Evolutionary conservation across 257 asterid genomes (phyloP).

Genomic region (Solanum pinnatisectum): DNA sequence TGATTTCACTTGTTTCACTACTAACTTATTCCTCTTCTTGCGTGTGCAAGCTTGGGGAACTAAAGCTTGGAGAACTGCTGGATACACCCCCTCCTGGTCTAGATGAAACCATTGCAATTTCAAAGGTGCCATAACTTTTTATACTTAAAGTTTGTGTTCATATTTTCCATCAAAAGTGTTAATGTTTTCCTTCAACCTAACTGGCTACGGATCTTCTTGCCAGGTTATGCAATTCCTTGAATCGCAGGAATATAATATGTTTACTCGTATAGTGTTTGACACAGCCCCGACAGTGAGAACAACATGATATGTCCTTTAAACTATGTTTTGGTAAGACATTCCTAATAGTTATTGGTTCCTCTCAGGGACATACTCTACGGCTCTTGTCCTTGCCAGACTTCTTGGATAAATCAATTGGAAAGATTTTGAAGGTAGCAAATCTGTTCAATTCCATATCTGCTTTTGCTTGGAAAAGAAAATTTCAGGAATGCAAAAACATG

Average conservation of each 20-base stretch:
- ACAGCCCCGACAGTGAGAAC: slow-evolving; percentile 95
- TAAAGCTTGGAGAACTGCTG: slow-evolving; percentile 96
- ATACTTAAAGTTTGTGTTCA: not conserved
- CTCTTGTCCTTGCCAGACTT: slow-evolving; percentile 90
- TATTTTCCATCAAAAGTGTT: not conserved
- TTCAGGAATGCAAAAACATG: not conserved
- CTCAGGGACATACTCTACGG: slow-evolving; percentile 91
- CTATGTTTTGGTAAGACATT: not conserved
- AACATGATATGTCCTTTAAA: not conserved
- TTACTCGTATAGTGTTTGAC: slow-evolving; percentile 93
- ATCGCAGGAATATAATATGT: slow-evolving; percentile 79
- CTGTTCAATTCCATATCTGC: not conserved
- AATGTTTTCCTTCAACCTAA: slow-evolving; percentile 10
- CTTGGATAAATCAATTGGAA: slow-evolving; percentile 94
- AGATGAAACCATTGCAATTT: slow-evolving; percentile 97
- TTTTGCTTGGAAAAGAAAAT: not conserved
- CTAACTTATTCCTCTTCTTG: not conserved
- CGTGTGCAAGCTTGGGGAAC: slow-evolving; percentile 71
- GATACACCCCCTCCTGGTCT: slow-evolving; percentile 99
- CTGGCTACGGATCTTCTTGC: slow-evolving; percentile 23
- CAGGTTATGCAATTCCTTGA: slow-evolving; percentile 98
- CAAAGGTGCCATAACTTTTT: slow-evolving; percentile 52
- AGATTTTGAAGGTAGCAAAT: slow-evolving; percentile 71
- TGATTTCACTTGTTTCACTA: not conserved
- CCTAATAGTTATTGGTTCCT: slow-evolving; percentile 12